phyloP scores from a whole-genome alignment of 306 rosid species.

The Comarum palustre region DNA sequence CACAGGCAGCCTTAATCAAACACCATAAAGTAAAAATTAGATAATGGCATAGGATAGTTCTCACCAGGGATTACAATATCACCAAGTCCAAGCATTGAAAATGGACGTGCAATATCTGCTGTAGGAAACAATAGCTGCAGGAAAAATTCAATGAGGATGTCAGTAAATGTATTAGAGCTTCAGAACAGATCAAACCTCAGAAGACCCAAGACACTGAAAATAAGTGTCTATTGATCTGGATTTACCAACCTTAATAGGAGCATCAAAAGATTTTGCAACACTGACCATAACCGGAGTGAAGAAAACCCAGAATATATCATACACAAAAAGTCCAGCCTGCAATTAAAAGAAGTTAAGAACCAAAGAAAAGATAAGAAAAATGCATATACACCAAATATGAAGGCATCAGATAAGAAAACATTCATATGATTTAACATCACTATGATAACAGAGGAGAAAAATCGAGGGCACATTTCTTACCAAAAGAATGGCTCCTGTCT shows the following conservation, averaged over 20 bases:
- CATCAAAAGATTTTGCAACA: slow-evolving; percentile 98
- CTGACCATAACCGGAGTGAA: slow-evolving; percentile 99
- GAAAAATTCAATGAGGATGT: slow-evolving; percentile 18
- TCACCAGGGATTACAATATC: slow-evolving; percentile 98
- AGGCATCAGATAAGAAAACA: neutral
- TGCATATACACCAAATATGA: neutral
- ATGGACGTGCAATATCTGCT: slow-evolving; percentile 75
- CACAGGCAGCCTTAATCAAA: neutral
- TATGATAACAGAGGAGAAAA: neutral
- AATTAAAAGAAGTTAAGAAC: slow-evolving; percentile 2
- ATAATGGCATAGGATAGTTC: slow-evolving; percentile 26
- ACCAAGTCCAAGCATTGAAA: slow-evolving; percentile 99
- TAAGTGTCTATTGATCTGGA: slow-evolving; percentile 15
- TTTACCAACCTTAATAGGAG: slow-evolving; percentile 87
- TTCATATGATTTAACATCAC: neutral
- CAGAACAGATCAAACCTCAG: neutral
- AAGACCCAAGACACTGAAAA: neutral
- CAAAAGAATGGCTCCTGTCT: slow-evolving; percentile 96
- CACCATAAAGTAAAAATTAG: neutral
- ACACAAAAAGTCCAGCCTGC: slow-evolving; percentile 94
- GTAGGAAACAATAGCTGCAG: slow-evolving; percentile 96
- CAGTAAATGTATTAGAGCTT: slow-evolving; percentile 15
- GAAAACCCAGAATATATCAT: slow-evolving; percentile 99
- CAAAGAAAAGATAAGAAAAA: neutral
- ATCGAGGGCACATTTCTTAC: slow-evolving; percentile 40